Evolutionary conservation across 371 early-diverging fungal genomes (phyloP).

Genomic region (Mucor mucedo): DNA sequence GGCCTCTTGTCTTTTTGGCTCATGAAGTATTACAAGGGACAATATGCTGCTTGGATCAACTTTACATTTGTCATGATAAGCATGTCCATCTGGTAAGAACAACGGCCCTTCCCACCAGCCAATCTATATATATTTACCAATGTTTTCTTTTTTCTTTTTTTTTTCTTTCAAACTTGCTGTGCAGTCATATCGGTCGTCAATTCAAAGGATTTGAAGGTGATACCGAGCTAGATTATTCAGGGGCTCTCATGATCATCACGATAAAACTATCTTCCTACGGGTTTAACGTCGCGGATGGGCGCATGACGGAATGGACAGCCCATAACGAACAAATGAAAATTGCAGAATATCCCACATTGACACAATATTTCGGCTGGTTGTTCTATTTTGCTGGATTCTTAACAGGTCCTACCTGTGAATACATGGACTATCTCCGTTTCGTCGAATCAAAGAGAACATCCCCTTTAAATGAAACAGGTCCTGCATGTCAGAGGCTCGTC

Average conservation of each 20-base stretch:
- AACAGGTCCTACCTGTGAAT: constrained; percentile 88
- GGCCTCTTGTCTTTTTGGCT: constrained; percentile 64
- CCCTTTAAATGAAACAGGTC: constrained; percentile 7
- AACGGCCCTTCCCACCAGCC: no score
- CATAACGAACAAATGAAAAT: constrained; percentile 73
- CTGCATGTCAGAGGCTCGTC: constrained; percentile 33
- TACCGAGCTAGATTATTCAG: constrained; percentile 80
- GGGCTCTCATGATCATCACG: constrained; percentile 89
- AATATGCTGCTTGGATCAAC: constrained; percentile 65
- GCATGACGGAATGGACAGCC: constrained; percentile 29
- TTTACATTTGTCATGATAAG: constrained; percentile 78
- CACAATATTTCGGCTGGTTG: constrained; percentile 87
- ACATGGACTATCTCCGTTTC: constrained; percentile 71
- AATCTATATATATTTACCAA: no score
- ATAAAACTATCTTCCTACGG: constrained; percentile 90
- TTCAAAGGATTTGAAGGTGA: constrained; percentile 52
- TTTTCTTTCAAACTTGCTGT: no score
- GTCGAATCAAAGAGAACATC: constrained; percentile 23
- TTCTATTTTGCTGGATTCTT: constrained; percentile 88
- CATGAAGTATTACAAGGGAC: constrained; percentile 36
- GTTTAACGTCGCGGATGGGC: constrained; percentile 63
- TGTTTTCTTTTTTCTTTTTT: not conserved
- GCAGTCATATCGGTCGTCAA: constrained; percentile 69
- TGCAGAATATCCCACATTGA: constrained; percentile 63
- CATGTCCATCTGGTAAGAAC: constrained; percentile 72